Conservation (phyloP, 2,329 filamentous ascomycete genomes). For the Fusarium scirpi region DNA sequence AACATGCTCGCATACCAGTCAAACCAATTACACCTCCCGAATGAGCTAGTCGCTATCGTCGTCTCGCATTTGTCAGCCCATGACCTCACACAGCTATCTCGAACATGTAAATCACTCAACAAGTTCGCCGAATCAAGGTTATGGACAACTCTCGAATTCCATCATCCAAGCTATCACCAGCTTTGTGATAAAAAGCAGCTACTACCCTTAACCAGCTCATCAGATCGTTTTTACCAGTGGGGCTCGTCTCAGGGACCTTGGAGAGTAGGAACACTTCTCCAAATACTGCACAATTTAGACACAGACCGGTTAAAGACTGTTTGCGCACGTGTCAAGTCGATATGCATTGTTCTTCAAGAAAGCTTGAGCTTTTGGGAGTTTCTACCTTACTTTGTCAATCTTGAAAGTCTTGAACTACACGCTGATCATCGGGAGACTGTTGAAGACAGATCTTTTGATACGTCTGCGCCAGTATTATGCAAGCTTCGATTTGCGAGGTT, state of each 20-base stretch:
- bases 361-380: background rate
- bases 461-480: background rate
- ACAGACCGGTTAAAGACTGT: background rate
- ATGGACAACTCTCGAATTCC: constrained; percentile 1
- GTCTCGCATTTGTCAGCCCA: background rate
- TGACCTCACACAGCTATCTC: background rate
- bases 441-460: background rate
- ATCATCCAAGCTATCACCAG: background rate
- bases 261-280: background rate
- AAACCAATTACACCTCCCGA: background rate
- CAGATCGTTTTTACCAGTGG: background rate
- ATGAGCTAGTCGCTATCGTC: background rate
- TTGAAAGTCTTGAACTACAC: background rate
- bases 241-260: background rate
- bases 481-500: background rate
- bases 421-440: background rate
- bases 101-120: background rate
- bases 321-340: background rate
- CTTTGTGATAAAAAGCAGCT: background rate
- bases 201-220: background rate
- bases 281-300: background rate
- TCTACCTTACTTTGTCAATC: background rate
- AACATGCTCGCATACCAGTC: background rate
- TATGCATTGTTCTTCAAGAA: background rate
- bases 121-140: background rate